Evolutionary conservation across 2,329 filamentous ascomycete species (phyloP).

Genomic region (Knoxdaviesia capensis): DNA sequence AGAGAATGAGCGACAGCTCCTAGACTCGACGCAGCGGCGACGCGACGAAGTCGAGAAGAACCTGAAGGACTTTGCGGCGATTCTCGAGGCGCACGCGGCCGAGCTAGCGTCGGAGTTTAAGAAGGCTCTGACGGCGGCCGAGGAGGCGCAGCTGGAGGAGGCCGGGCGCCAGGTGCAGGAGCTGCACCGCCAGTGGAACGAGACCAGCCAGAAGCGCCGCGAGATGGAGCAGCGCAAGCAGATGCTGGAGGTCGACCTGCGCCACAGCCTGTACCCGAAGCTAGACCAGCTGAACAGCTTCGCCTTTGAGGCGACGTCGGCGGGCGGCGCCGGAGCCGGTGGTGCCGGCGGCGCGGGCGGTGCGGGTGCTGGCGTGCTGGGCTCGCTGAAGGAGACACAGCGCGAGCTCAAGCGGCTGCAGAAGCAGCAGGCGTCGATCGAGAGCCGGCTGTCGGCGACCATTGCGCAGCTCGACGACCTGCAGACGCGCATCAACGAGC

Average conservation of each 20-base stretch:
- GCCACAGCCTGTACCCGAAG: constrained; percentile 72
- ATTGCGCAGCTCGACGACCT: constrained; percentile 45
- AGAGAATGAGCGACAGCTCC: constrained; percentile 49
- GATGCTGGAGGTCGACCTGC: constrained; percentile 66
- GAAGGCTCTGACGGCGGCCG: constrained; percentile 64
- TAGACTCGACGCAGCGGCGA: constrained; percentile 46
- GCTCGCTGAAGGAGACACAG: constrained; percentile 57
- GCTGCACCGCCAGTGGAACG: constrained; percentile 57
- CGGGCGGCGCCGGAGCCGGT: constrained; percentile 6
- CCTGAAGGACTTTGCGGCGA: constrained; percentile 56
- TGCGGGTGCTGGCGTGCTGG: constrained; percentile 35
- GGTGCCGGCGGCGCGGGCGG: too few relatives aligned
- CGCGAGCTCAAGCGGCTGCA: constrained; percentile 63
- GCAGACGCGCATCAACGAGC: constrained; percentile 28
- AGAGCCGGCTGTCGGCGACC: constrained; percentile 50
- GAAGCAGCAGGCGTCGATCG: constrained; percentile 45
- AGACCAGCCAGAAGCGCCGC: constrained; percentile 50
- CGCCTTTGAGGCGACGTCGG: constrained; percentile 41
- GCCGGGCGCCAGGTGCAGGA: constrained; percentile 51
- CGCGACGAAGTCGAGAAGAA: constrained; percentile 53
- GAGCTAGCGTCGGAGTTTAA: constrained; percentile 81
- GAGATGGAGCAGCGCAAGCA: constrained; percentile 67
- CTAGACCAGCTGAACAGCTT: constrained; percentile 69
- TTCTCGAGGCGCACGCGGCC: constrained; percentile 54
- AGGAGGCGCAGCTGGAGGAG: constrained; percentile 61